Evolutionary conservation across 305 asterid genomes (phyloP), one percentile per base, ranked within the genome.

Genomic region (Fraxinus paxiana): DNA sequence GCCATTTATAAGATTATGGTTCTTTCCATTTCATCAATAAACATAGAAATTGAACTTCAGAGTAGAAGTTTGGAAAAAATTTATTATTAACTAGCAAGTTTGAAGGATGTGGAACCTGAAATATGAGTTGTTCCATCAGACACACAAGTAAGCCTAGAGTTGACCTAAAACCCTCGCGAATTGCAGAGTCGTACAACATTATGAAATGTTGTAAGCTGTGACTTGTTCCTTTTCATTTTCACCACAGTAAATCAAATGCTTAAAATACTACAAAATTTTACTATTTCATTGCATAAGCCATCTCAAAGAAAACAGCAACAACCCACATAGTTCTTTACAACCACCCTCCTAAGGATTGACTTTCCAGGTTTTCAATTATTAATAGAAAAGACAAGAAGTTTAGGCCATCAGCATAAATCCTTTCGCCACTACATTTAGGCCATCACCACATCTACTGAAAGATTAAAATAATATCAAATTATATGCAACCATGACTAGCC

Each of bases 141-240:
- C 41, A 67, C 83, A 73, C 75, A 73, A 8, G 54, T 74, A 54
- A 77, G 26, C 54, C 2, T 35, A 78, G 74, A 63, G 67, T 6
- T 13, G 18, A 46, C 30, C 72, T 24, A 63, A 26, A 63, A 63
- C 17, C 72, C 73, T 26, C 5, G 73, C 15, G 35, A 65, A 24
- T 12, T 22, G 73, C 73, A 10, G 34, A 65, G 31, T 26, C 15
- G 3, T 65, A 65, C n/a, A 63, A 63, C 6, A 63, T 63, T 63
- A 24, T 63, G 35, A 63, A 65, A 65, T 65, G 35, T 26, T 24
- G 35, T 65, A 24, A 65, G 73, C 73, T 10, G 73, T 65, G 73
- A 65, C 18, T 65, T 65, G 34, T 22, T 63, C 71, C 34, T 63
- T 61, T 63, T 24, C 33, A 24, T 63, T 63, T 63, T 63, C 71